Base-by-base conservation (phyloP, 345 rosid genomes). In the Citrus medica region DNA sequence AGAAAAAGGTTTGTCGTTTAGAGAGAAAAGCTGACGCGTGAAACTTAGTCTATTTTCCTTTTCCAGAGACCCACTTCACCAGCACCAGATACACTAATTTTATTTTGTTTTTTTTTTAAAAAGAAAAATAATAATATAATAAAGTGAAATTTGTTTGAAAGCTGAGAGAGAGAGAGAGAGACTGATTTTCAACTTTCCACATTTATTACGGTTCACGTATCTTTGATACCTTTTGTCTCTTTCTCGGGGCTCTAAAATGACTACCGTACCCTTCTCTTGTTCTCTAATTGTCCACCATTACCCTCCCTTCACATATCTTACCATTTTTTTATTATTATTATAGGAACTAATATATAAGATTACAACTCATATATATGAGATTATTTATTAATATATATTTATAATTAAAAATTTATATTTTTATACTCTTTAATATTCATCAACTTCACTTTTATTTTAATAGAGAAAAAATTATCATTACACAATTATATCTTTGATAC, bases 131-230 rank as follows among this genome's bases (percentile, higher is more conserved):
- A 42, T 42, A 42, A 10, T 63, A 77, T 71, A 67, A 56, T 19
- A 56, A 56, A 46, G 17, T 46, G 61, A 6, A 22, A 1, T n/a
- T 21, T n/a, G 2, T 66, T 61, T 72, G 69, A 78, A 80, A 32
- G 24, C 10, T 4, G 69, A 69, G 73, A 6, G 33, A 32, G 40
- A 38, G 42, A 67, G 67, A 73, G 80, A 33, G 73, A 62, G 76
- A 27, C 14, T 25, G 82, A 83, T 59, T 77, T 85, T 79, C 89
- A 84, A 79, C 94, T 90, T 92, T 90, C 79, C 69, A 80, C 91
- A 90, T 92, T 92, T 85, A 90, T 86, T 84, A 79, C 84, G 80
- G 32, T 84, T 80, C 82, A 81, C 78, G 85, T 79, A 82, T 84
- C 82, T 79, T 71, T 80, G 63, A 68, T n/a, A 69, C 79, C 71